Evolutionary conservation across 371 early-diverging fungal genomes (phyloP), one percentile per base, ranked within the genome.

Genomic region (Blakeslea trispora): DNA sequence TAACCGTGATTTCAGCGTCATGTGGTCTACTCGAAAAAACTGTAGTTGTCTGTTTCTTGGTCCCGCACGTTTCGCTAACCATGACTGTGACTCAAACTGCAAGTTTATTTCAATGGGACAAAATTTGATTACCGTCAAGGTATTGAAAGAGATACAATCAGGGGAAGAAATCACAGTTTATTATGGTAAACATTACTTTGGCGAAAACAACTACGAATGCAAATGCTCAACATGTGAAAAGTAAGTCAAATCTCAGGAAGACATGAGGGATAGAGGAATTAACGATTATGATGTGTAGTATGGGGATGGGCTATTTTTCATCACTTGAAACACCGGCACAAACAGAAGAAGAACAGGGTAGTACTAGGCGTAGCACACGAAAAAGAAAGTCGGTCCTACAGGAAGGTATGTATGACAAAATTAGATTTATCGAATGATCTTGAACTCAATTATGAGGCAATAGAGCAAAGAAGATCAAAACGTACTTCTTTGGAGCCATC

Each of bases 41-140:
- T 74, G 80, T 56, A 86, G 84, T 69, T 91, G 91, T 53, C 68
- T 96, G 18, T 91, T 96, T 53, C 75, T 95, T n/a, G 98, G 98
- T 6, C 98, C 98, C 24, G 97, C 93, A 2, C 83, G 98, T 8
- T 96, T 97, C 71, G 91, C 92, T 18, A 96, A 97, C 62, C 98
- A 97, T 70, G 97, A 97, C 66, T 97, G 98, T 70, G 77, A 88
- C 46, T 85, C 95, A 0, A 97, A 95, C 59, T 88, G 89, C 61
- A 78, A 81, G 83, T 92, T 92, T 69, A 86, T 86, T 32, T 68
- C 87, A 8, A 59, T 74, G 18, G 83, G 87, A 11, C 65, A 74
- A 17, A 76, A 85, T 50, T 76, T 79, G 15, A 85, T 97, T 13
- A 81, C 83, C 40, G 94, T 96, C 66, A 92, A 90, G 72, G 92